A percentile compares a stretch with the other conserved stretches of the same genome.
Conservation (phyloP, 495 filamentous ascomycete genomes). For the Neurospora tetraspora region DNA sequence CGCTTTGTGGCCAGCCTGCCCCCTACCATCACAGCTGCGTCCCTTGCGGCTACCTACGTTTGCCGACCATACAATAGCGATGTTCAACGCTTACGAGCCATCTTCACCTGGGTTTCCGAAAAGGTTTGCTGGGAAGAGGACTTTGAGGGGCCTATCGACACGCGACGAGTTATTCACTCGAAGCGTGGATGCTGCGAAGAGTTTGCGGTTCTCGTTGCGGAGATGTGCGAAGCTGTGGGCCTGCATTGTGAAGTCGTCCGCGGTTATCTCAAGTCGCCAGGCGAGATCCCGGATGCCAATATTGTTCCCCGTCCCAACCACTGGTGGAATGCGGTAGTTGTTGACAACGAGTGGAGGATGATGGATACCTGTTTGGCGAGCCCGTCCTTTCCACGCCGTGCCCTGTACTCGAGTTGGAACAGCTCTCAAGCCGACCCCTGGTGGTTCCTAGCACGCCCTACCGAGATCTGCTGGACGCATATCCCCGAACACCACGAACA, state of each 20-base stretch:
- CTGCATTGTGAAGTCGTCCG: constrained; percentile 74
- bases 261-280: constrained; percentile 85
- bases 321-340: constrained; percentile 95
- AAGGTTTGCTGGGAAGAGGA: constrained; percentile 96
- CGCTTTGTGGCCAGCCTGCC: constrained; percentile 86
- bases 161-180: constrained; percentile 69
- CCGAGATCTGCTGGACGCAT: constrained; percentile 89
- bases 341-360: constrained; percentile 92
- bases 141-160: constrained; percentile 68
- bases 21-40: constrained; percentile 73
- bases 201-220: constrained; percentile 74
- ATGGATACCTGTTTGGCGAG: constrained; percentile 91
- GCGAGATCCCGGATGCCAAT: constrained; percentile 68
- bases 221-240: constrained; percentile 91
- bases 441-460: constrained; percentile 83
- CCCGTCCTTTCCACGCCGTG: constrained; percentile 75
- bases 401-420: constrained; percentile 60
- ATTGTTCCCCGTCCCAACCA: constrained; percentile 77
- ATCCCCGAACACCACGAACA: constrained; percentile 74
- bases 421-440: constrained; percentile 67
- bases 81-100: constrained; percentile 82
- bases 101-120: constrained; percentile 94
- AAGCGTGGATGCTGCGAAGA: constrained; percentile 85
- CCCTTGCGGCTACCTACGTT: constrained; percentile 81
- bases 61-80: constrained; percentile 93